Base-by-base conservation (phyloP, 371 early-diverging fungal species). In the Cladochytrium tenue region DNA sequence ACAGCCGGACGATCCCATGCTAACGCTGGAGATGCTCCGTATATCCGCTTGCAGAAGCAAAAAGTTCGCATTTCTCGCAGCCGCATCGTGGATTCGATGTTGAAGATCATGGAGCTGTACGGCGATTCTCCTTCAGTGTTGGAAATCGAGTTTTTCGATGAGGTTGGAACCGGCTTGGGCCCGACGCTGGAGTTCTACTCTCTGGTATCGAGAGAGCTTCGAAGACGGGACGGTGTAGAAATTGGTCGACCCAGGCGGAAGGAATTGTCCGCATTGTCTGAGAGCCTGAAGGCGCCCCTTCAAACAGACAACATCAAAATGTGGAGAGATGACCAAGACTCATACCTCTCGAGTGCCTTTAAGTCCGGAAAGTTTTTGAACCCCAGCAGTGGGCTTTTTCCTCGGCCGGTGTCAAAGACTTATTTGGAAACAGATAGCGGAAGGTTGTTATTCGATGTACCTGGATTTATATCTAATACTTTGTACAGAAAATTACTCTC, bases 121-220 rank as follows among this genome's bases (percentile, higher is more conserved):
- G 76, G 73, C n/a, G 56, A 56, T 25, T 59, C 66, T 13, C 71
- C 70, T 53, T 53, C 72, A 30, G 53, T 93, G 36, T 78, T 97
- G 56, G 95, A 97, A 72, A 86, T 96, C 23, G 93, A 95, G 73
- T 97, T 93, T 67, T 86, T 87, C 69, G 93, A 91, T 32, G 97
- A 97, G 68, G 95, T 93, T 26, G 97, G 97, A 10, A 93, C 94
- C 2, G 97, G 97, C 1, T 73, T 94, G 3, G 97, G 97, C 0
- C 95, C 96, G 0, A 96, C 97, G 0, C 77, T 95, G 4, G 97
- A 96, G 70, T 96, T 95, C 67, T 97, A 93, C 70, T 82, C 94
- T 0, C 71, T 83, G 3, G 88, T 93, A 0, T 94, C 90, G 20
- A 84, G 83, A 34, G 93, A 91, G 66, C 78, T 95, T 23, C 83